phyloP scores from a whole-genome alignment of 1,284 basidiomycete species.

The Stygiomarasmius scandens region DNA sequence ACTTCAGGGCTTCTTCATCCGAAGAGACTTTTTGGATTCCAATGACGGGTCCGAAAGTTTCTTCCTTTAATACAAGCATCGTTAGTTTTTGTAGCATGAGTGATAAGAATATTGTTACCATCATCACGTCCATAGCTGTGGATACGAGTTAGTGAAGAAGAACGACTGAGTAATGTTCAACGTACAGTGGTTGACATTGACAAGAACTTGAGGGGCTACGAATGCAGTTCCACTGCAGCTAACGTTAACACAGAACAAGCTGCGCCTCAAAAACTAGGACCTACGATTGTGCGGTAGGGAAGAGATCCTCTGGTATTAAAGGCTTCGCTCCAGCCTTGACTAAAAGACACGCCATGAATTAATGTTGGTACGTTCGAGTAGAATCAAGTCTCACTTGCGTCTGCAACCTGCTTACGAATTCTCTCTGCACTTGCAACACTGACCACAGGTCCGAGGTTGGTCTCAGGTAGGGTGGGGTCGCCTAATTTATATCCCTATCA shows the following conservation, averaged over 20 bases:
- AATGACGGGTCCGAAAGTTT: constrained; percentile 89
- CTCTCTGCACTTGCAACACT: constrained; percentile 81
- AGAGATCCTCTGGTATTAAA: constrained; percentile 73
- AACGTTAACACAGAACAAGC: no score
- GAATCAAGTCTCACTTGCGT: constrained; percentile 62
- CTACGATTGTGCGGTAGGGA: constrained; percentile 70
- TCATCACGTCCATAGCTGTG: constrained; percentile 91
- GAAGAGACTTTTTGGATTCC: constrained; percentile 88
- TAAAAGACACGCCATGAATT: constrained; percentile 28
- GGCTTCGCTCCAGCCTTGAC: constrained; percentile 79
- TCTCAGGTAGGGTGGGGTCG: constrained; percentile 76
- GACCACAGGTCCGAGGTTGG: constrained; percentile 90
- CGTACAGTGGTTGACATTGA: constrained; percentile 86
- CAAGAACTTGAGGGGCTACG: constrained; percentile 87
- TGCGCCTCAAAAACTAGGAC: constrained; percentile 24
- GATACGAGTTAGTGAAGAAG: no score
- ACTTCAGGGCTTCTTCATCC: constrained; percentile 81
- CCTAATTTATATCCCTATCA: constrained; percentile 63
- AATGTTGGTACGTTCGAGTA: background rate
- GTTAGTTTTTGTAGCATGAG: background rate
- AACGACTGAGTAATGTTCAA: constrained; percentile 20
- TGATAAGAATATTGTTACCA: constrained; percentile 29
- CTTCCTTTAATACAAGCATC: constrained; percentile 54
- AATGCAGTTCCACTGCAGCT: constrained; percentile 72
- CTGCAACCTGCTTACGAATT: constrained; percentile 84